Conservation (phyloP, 768 basidiomycete genomes). For the Russula brevipes region DNA sequence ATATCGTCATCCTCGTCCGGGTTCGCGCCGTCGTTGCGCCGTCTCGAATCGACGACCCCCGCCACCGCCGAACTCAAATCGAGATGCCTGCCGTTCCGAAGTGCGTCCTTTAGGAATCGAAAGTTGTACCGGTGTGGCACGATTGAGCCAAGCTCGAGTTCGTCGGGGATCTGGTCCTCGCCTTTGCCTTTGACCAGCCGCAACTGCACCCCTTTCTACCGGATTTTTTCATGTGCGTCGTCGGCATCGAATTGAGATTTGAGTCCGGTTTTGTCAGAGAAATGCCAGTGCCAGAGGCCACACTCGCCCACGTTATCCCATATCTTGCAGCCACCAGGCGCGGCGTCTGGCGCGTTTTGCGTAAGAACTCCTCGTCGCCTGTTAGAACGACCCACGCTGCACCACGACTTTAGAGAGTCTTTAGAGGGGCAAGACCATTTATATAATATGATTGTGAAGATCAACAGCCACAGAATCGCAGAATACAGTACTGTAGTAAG, state of each 20-base stretch:
- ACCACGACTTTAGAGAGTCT: conserved; percentile 43
- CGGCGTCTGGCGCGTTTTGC: conserved; percentile 30
- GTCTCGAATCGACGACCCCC: neutral
- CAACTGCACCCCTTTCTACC: neutral
- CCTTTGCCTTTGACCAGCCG: conserved; percentile 21
- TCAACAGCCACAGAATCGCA: no score
- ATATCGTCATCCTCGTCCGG: no score
- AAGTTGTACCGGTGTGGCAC: conserved; percentile 22
- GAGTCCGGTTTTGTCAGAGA: neutral
- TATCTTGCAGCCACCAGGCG: conserved; percentile 38
- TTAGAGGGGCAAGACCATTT: conserved; percentile 41
- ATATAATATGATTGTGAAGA: neutral
- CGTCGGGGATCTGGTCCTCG: conserved; percentile 22
- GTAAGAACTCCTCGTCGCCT: conserved; percentile 48
- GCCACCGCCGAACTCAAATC: neutral
- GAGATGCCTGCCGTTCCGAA: conserved; percentile 14
- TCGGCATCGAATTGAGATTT: neutral
- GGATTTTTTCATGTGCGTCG: neutral
- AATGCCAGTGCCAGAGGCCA: conserved; percentile 59
- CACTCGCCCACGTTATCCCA: conserved; percentile 53
- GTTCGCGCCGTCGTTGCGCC: no score
- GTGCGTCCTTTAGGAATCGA: conserved; percentile 11
- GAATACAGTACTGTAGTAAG: no score
- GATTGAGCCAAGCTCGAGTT: conserved; percentile 18
- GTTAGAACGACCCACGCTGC: conserved; percentile 52